phyloP scores from a whole-genome alignment of 2,329 filamentous ascomycete species.

The Calonectria fujianensis region DNA sequence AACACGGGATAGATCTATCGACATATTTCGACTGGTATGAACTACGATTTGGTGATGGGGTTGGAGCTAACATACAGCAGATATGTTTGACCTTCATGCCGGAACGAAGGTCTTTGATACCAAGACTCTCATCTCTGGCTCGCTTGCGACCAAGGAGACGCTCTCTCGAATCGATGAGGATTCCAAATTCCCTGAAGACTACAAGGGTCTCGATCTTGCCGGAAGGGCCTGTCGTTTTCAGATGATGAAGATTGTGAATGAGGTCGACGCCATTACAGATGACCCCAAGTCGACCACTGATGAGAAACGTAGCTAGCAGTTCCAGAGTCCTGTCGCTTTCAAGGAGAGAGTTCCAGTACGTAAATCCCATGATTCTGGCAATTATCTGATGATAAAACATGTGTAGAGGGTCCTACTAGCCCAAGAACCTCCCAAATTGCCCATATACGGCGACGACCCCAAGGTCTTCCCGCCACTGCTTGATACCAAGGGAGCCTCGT shows the following conservation, averaged over 20 bases:
- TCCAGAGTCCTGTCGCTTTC: neutral
- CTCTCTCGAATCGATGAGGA: neutral
- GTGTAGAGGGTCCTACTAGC: neutral
- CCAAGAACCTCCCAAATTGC: neutral
- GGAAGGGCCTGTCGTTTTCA: neutral
- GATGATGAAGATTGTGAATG: conserved; percentile 11
- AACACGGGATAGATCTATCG: neutral
- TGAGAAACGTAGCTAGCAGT: neutral
- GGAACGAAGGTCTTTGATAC: neutral
- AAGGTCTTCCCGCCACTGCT: neutral
- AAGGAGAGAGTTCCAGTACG: neutral
- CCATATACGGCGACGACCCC: neutral
- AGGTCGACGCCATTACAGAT: neutral
- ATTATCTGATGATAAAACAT: no score
- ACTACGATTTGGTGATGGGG: no score
- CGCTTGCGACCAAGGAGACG: neutral
- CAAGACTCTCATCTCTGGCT: neutral
- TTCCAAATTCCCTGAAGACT: neutral
- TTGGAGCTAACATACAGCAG: neutral
- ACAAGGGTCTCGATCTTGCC: neutral
- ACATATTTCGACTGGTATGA: neutral
- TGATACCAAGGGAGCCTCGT: neutral
- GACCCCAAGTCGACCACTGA: neutral
- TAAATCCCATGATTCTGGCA: no score
- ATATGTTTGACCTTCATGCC: conserved; percentile 3